Percentiles rank a stretch among this genome's conserved stretches.
These are phyloP conservation scores for Entomortierella lignicola DNA, from an alignment of 192 early-diverging fungal species.

Conservation along the genomic window DNA sequence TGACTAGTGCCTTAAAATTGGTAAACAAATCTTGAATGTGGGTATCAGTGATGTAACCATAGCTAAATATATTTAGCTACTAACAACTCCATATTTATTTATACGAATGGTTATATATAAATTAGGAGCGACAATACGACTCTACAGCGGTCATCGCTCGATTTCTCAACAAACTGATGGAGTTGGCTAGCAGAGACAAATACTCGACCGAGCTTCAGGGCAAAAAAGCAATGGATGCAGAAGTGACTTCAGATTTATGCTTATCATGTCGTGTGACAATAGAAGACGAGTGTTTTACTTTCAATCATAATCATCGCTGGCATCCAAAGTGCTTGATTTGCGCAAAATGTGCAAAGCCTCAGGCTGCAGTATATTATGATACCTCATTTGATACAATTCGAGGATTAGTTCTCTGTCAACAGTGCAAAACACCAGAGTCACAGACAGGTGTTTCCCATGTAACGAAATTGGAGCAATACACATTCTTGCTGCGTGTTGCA, in stretches of 20 bases:
- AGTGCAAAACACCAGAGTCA: conserved; percentile 60
- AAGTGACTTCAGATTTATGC: conserved; percentile 86
- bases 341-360: conserved; percentile 65
- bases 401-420: conserved; percentile 62
- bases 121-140: conserved; percentile 71
- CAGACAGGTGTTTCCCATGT: conserved; percentile 73
- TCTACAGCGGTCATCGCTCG: conserved; percentile 64
- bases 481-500: conserved; percentile 86
- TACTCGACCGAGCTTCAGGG: conserved; percentile 29
- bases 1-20: conserved; percentile 87
- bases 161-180: conserved; percentile 84
- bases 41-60: no score
- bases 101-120: neutral
- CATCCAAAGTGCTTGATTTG: conserved; percentile 89
- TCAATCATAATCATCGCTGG: conserved; percentile 76
- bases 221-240: conserved; percentile 64
- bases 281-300: conserved; percentile 89
- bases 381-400: conserved; percentile 61
- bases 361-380: conserved; percentile 58
- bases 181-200: conserved; percentile 67
- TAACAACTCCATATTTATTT: no score
- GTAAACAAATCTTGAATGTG: conserved; percentile 54
- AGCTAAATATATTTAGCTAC: no score
- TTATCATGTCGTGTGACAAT: conserved; percentile 78
- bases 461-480: conserved; percentile 92